Evolutionary conservation across 208 protist species (phyloP), one percentile per base, ranked within the genome.

Genomic region (Herpetomonas samuelpessoai): DNA sequence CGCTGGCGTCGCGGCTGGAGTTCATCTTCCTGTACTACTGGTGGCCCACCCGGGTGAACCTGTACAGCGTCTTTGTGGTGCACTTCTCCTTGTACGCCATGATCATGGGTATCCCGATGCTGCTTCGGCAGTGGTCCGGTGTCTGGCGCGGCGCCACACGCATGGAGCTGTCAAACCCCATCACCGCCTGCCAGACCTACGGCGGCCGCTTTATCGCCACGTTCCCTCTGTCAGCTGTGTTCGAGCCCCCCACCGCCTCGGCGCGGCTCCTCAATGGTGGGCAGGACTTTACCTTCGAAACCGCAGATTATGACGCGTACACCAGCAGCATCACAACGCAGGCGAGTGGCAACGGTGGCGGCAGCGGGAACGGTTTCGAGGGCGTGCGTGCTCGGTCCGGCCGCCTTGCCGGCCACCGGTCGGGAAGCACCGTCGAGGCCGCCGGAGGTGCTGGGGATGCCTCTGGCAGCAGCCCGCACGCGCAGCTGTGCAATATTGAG

Each of bases 111-210:
- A 46, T 65, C 19, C 53, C 52, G 24, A 29, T 79, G 22, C 57
- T 30, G 2, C 16, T 71, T 25, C 79, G 83, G 4, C 83, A 90
- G 67, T 79, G 74, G 72, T n/a, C 28, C 19, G 74, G 62, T 1
- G 75, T 81, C 2, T 82, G 68, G 39, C 24, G 19, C 21, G 86
- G 78, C 16, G 79, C 71, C 1, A 90, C 82, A 7, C 74, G 77
- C 7, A 67, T 90, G 46, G 86, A 93, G 70, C 54, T 88, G 25
- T 75, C 80, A 3, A 93, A 93, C 68, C 86, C 82, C 21, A 67
- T 88, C n/a, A 82, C 77, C 2, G 72, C 85, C 16, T 58, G 80
- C 56, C 79, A 48, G 50, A 46, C 48, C 24, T 19, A 24, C 10
- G 58, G 78, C 24, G 86, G 86, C 7, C 68, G 78, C 3, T 57